Evolutionary conservation across 2,329 filamentous ascomycete species (phyloP), one percentile per base, ranked within the genome.

Genomic region (Alternaria angustiovoidea): DNA sequence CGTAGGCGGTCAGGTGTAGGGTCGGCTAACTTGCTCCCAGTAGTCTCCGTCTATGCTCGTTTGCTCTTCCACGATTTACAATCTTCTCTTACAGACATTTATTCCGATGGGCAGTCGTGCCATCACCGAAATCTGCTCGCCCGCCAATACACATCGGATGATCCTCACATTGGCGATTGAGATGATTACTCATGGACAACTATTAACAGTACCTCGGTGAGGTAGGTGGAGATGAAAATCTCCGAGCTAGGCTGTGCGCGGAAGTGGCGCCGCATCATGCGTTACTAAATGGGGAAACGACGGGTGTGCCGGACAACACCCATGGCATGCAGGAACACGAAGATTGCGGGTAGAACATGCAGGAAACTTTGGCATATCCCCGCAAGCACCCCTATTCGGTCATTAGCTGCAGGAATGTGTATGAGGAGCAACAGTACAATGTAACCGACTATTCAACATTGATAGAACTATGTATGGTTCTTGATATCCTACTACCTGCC

Each of bases 201-300:
- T 22, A 48, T 48, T 24, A 22, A 48, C 30, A 48, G 28, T 48
- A 30, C 46, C 46, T 48, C 30, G 46, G 30, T 34, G 30, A 36
- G 46, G 46, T 24, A 51, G 22, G 22, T 39, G 48, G 48, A 51
- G 32, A 36, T 51, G 48, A 36, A 51, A 51, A 51, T 38, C 48
- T 36, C 34, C 9, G 34, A 20, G 22, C 32, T 39, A 51, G 48
- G 32, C 32, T 12, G 22, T 16, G 48, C 16, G 28, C 48, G 48
- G 48, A 51, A 51, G 48, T 51, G 48, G 48, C 34, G 48, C 48
- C 48, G 48, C 44, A 32, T 28, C 16, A 20, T 28, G 24, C 24
- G 24, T 18, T 51, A n/a, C 36, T 38, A 51, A 51, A 51, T 51
- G 34, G 20, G 34, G 34, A 51, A 14, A 51, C 24, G 34, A 20